These are phyloP conservation scores for Debaryomyces hansenii DNA, from an alignment of 805 yeast genomes.

Conservation along the genomic window DNA sequence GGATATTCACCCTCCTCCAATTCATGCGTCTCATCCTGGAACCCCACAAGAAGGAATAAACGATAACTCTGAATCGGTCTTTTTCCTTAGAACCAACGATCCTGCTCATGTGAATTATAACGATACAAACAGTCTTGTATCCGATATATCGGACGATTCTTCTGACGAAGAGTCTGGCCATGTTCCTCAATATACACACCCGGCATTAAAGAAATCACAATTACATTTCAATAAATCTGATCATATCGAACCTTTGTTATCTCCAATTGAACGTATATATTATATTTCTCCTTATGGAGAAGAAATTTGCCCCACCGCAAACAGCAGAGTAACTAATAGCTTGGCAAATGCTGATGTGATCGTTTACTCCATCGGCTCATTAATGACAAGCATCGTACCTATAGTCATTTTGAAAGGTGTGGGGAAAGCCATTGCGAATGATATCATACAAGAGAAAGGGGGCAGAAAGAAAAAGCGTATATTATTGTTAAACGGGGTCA, in stretches of 20 bases:
- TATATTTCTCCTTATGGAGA: conserved; percentile 88
- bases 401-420: conserved; percentile 71
- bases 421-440: conserved; percentile 56
- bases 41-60: conserved; percentile 15
- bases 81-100: not conserved
- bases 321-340: conserved; percentile 55
- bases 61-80: not conserved
- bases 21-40: conserved; percentile 21
- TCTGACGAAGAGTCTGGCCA: conserved; percentile 55
- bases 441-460: conserved; percentile 4
- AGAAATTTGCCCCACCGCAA: conserved; percentile 77
- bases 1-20: conserved; percentile 25
- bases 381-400: conserved; percentile 86
- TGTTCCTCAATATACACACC: conserved; percentile 72
- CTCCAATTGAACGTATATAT: conserved; percentile 71
- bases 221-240: conserved; percentile 65
- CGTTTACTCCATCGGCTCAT: conserved; percentile 80
- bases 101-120: conserved; percentile 2
- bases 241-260: conserved; percentile 56
- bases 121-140: not conserved
- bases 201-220: conserved; percentile 73
- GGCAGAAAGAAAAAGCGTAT: conserved; percentile 44
- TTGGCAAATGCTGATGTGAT: conserved; percentile 54
- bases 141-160: conserved; percentile 15
- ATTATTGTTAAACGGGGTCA: conserved; percentile 67